phyloP scores from a whole-genome alignment of 139 green algal genomes.

The Coelastrella sp. region DNA sequence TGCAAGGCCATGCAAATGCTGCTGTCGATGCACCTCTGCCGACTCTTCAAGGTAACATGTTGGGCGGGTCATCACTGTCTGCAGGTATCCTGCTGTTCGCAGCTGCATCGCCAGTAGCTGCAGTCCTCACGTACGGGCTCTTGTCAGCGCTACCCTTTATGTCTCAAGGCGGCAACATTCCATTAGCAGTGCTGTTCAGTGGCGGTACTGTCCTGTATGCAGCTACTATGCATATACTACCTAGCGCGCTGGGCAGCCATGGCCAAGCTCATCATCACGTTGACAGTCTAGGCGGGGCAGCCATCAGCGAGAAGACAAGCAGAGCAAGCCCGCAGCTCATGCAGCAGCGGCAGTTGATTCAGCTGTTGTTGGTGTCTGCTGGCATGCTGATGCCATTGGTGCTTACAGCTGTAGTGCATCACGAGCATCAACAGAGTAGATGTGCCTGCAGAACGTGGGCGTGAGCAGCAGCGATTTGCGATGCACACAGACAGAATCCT shows the following conservation, averaged over 20 bases:
- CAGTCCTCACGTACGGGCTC: background rate
- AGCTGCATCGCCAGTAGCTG: constrained; percentile 12
- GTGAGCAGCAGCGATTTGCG: background rate
- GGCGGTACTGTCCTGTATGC: constrained; percentile 39
- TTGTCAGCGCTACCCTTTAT: background rate
- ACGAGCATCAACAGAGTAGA: background rate
- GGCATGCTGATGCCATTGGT: constrained; percentile 34
- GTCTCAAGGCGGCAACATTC: constrained; percentile 17
- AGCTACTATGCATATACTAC: constrained; percentile 37
- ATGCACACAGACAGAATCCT: background rate
- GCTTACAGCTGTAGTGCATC: background rate
- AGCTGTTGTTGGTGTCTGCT: constrained; percentile 26
- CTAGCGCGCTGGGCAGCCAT: background rate
- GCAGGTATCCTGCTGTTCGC: constrained; percentile 41
- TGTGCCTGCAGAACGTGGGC: background rate
- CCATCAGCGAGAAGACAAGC: background rate
- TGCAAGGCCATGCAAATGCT: background rate
- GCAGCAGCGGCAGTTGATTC: constrained; percentile 10
- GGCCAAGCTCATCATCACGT: background rate
- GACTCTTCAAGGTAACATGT: too few relatives aligned
- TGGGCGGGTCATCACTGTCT: background rate
- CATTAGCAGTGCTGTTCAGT: constrained; percentile 21
- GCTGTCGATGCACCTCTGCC: too few relatives aligned
- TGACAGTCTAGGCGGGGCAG: background rate
- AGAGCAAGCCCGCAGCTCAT: background rate